These are phyloP conservation scores for Asterionellopsis glacialis DNA, from an alignment of 108 stramenopile genomes.

Conservation along the genomic window DNA sequence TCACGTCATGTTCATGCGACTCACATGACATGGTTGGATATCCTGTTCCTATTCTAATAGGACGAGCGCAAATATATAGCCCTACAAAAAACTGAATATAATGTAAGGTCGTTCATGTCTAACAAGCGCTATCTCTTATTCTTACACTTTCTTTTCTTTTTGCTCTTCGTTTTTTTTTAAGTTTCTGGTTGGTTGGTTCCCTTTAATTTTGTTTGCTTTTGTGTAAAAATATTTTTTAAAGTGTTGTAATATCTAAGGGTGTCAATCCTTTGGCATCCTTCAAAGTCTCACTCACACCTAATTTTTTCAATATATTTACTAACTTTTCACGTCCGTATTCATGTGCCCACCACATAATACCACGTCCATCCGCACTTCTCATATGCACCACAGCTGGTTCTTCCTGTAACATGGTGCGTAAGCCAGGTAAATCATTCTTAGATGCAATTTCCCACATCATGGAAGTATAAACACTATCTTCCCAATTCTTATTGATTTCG, in stretches of 20 bases:
- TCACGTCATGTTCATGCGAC: too few relatives aligned
- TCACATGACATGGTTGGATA: too few relatives aligned
- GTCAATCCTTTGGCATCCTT: conserved; percentile 70
- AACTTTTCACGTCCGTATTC: conserved; percentile 62
- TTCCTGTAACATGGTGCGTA: conserved; percentile 32
- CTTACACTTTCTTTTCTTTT: too few relatives aligned
- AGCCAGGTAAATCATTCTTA: conserved; percentile 27
- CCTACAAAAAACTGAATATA: too few relatives aligned
- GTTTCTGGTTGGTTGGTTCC: too few relatives aligned
- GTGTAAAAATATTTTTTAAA: conserved; percentile 1
- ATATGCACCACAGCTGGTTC: conserved; percentile 58
- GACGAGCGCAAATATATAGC: too few relatives aligned
- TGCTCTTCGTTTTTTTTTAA: too few relatives aligned
- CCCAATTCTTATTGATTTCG: conserved; percentile 63
- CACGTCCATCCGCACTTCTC: conserved; percentile 55
- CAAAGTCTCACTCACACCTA: conserved; percentile 61
- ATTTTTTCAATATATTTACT: conserved; percentile 51
- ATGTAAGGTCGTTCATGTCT: too few relatives aligned
- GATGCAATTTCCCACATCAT: conserved; percentile 64
- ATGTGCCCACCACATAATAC: conserved; percentile 88
- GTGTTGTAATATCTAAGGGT: conserved; percentile 48
- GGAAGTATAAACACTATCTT: conserved; percentile 59
- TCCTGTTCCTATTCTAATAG: too few relatives aligned
- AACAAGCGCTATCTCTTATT: too few relatives aligned
- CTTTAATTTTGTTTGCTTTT: background rate